Percentiles rank a stretch among this genome's conserved stretches.
These are phyloP conservation scores for Endothia cerciana DNA, from an alignment of 2,329 filamentous ascomycete genomes.

Conservation along the genomic window DNA sequence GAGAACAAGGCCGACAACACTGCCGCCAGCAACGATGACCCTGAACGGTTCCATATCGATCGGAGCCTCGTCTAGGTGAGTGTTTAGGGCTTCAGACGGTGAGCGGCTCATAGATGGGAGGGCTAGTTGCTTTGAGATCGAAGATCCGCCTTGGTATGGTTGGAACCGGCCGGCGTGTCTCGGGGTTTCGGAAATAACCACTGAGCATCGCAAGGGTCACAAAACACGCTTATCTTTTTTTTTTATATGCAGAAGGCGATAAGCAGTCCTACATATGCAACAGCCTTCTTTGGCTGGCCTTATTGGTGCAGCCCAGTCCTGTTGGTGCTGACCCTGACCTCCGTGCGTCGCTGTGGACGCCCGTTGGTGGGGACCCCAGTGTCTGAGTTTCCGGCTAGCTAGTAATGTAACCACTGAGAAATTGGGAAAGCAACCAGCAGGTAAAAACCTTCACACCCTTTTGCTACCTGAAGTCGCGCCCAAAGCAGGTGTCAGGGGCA, in stretches of 20 bases:
- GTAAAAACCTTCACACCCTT: neutral
- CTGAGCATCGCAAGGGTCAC: neutral
- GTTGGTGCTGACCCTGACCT: too few species aligned
- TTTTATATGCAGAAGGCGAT: neutral
- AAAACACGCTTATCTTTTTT: neutral
- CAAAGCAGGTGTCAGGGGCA: neutral
- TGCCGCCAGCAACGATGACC: slow-evolving; percentile 31
- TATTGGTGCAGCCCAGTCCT: neutral
- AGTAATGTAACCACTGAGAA: neutral
- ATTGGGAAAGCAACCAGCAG: neutral
- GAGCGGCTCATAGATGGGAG: neutral
- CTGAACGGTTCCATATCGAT: slow-evolving; percentile 12
- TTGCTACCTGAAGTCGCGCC: neutral
- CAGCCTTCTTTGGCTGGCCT: too few species aligned
- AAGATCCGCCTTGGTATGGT: neutral
- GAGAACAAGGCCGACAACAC: slow-evolving; percentile 29
- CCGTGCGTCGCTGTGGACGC: too few species aligned
- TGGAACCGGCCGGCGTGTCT: neutral
- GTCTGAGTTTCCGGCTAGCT: neutral
- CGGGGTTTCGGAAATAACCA: neutral
- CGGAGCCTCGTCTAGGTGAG: neutral
- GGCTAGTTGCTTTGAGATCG: neutral
- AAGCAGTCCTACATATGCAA: too few species aligned
- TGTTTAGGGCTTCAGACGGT: neutral
- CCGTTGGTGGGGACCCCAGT: neutral